Conservation (phyloP, 176 grass and related monocot species). For the Otatea glauca region DNA sequence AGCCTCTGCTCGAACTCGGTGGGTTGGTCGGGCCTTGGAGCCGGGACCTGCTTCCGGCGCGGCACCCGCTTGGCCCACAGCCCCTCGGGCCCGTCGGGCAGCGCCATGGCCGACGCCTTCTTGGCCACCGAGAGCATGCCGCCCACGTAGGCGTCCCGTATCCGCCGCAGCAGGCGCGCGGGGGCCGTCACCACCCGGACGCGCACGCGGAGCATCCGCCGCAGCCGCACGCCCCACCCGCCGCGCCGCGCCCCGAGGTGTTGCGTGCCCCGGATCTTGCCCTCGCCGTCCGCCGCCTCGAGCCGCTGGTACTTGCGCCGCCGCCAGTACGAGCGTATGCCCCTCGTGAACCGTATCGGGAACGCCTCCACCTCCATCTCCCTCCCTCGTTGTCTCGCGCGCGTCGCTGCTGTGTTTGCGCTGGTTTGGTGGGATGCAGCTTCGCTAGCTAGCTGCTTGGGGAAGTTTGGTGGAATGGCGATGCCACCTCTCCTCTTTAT, state of each 20-base stretch:
- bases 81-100: constrained; percentile 40
- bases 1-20: constrained; percentile 62
- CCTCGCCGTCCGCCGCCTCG: not conserved
- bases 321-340: constrained; percentile 68
- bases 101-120: constrained; percentile 44
- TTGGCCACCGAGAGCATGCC: constrained; percentile 63
- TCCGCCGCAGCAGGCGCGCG: constrained; percentile 41
- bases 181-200: constrained; percentile 43
- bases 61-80: constrained; percentile 56
- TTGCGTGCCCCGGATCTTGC: not conserved
- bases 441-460: not conserved
- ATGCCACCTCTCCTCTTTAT: not conserved
- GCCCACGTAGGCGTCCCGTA: constrained; percentile 75
- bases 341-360: constrained; percentile 69
- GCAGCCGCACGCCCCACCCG: constrained; percentile 29
- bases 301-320: constrained; percentile 72
- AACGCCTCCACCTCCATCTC: constrained; percentile 59
- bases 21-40: not conserved
- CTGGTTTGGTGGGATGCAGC: not conserved
- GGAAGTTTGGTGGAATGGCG: not conserved
- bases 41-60: constrained; percentile 23
- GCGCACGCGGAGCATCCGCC: constrained; percentile 45
- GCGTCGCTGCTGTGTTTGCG: not conserved
- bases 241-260: constrained; percentile 47
- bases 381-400: not conserved